These are phyloP conservation scores for Ophiognomonia clavigignenti-juglandacearum DNA, from an alignment of 2,329 filamentous ascomycete species.

Conservation along the genomic window DNA sequence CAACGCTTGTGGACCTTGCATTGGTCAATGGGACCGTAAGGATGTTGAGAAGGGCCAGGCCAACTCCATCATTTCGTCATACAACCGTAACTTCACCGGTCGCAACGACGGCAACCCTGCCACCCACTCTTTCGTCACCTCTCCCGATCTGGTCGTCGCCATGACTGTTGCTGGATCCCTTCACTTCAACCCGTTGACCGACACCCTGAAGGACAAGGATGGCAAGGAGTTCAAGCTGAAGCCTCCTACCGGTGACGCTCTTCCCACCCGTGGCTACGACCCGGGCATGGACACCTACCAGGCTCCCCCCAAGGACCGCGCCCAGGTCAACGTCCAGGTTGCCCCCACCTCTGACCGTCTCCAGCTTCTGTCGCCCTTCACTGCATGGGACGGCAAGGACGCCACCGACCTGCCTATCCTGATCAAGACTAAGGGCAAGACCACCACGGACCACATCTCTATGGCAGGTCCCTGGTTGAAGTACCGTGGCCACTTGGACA, in stretches of 20 bases:
- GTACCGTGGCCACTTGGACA: slow-evolving; percentile 98
- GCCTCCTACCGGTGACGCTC: slow-evolving; percentile 72
- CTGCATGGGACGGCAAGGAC: slow-evolving; percentile 89
- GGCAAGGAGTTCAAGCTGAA: slow-evolving; percentile 93
- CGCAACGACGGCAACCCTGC: slow-evolving; percentile 63
- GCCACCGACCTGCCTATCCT: slow-evolving; percentile 78
- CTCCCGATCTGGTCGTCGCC: slow-evolving; percentile 40
- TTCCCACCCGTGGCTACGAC: slow-evolving; percentile 81
- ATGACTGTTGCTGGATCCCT: slow-evolving; percentile 35
- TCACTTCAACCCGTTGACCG: slow-evolving; percentile 92
- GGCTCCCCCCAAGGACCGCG: slow-evolving; percentile 79
- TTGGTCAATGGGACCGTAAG: slow-evolving; percentile 90
- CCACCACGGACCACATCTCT: slow-evolving; percentile 94
- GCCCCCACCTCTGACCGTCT: slow-evolving; percentile 90
- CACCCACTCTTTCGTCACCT: slow-evolving; percentile 44
- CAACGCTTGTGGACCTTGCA: slow-evolving; percentile 90
- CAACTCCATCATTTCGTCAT: slow-evolving; percentile 97
- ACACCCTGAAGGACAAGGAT: slow-evolving; percentile 88
- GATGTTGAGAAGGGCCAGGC: slow-evolving; percentile 93
- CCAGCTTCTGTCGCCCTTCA: slow-evolving; percentile 83
- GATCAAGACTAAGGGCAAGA: slow-evolving; percentile 96
- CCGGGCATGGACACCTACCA: slow-evolving; percentile 90
- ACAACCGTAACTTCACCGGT: slow-evolving; percentile 99
- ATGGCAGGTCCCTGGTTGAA: slow-evolving; percentile 97
- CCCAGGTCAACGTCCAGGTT: slow-evolving; percentile 70